Percentiles rank a stretch among this genome's conserved stretches.
These are phyloP conservation scores for Aurinia saxatilis DNA, from an alignment of 345 rosid genomes.

Conservation along the genomic window DNA sequence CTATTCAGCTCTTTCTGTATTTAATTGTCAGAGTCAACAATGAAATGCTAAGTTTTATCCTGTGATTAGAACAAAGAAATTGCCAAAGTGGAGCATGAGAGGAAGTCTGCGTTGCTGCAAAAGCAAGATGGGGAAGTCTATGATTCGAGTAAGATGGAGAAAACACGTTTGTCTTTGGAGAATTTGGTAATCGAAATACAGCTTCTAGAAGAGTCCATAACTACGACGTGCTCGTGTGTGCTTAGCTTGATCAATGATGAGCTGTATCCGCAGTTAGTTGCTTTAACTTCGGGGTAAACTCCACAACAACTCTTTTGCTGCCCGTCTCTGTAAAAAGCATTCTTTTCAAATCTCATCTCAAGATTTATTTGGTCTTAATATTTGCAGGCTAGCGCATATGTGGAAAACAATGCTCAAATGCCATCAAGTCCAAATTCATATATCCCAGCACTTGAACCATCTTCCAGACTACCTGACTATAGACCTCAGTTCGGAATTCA, in stretches of 20 bases:
- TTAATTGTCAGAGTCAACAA: neutral
- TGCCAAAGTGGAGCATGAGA: constrained; percentile 59
- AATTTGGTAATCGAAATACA: constrained; percentile 45
- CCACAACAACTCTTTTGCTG: neutral
- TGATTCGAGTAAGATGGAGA: constrained; percentile 49
- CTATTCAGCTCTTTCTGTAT: constrained; percentile 10
- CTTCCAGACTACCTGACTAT: constrained; percentile 37
- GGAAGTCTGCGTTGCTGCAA: constrained; percentile 52
- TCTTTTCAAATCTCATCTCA: neutral
- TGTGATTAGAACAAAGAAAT: constrained; percentile 68
- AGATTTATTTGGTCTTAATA: neutral
- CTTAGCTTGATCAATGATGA: constrained; percentile 56
- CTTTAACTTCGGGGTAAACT: constrained; percentile 75
- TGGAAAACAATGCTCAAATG: constrained; percentile 80
- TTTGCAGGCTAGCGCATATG: constrained; percentile 50
- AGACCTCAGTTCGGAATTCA: constrained; percentile 58
- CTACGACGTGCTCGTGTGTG: constrained; percentile 43
- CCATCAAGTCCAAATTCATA: constrained; percentile 66
- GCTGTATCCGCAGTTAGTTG: constrained; percentile 76
- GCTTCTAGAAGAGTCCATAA: constrained; percentile 52
- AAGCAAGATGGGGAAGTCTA: constrained; percentile 59
- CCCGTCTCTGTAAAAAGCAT: neutral
- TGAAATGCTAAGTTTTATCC: neutral
- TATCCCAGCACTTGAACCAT: constrained; percentile 62
- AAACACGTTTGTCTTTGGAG: constrained; percentile 51